phyloP scores from a whole-genome alignment of 768 basidiomycete species.

The Pleurotus platypus region DNA sequence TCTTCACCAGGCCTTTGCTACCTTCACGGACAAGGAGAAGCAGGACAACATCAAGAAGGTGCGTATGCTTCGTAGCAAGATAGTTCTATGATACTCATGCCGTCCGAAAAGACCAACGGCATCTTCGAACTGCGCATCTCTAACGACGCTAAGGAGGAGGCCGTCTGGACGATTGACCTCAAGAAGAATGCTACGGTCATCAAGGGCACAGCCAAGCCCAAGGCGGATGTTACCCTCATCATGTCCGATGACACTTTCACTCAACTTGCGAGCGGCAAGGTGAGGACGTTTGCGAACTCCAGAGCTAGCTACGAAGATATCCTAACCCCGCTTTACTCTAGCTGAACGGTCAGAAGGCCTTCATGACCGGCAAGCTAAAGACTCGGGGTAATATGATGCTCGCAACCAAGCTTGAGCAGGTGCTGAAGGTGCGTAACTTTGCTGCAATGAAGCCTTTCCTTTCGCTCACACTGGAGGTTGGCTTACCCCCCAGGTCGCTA shows the following conservation, averaged over 20 bases:
- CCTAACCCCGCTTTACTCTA: slow-evolving; percentile 19
- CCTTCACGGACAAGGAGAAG: slow-evolving; percentile 59
- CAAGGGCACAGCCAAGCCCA: slow-evolving; percentile 66
- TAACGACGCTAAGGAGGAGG: slow-evolving; percentile 68
- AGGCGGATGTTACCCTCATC: slow-evolving; percentile 80
- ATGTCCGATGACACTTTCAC: slow-evolving; percentile 74
- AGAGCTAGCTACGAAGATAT: too few relatives aligned
- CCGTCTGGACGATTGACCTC: slow-evolving; percentile 88
- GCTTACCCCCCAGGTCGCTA: slow-evolving; percentile 25
- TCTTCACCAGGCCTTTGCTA: slow-evolving; percentile 49
- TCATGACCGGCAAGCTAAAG: slow-evolving; percentile 94
- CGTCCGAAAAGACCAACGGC: slow-evolving; percentile 63
- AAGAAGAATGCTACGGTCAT: slow-evolving; percentile 79
- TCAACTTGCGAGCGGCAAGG: slow-evolving; percentile 72
- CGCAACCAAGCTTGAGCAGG: slow-evolving; percentile 82
- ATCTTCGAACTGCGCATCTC: slow-evolving; percentile 83
- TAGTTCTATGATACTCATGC: not conserved
- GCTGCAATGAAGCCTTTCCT: not conserved
- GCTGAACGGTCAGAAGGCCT: slow-evolving; percentile 91
- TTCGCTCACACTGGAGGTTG: not conserved
- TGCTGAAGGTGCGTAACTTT: slow-evolving; percentile 63
- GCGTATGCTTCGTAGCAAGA: not conserved
- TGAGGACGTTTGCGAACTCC: slow-evolving; percentile 20
- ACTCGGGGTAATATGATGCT: slow-evolving; percentile 92
- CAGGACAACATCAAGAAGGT: slow-evolving; percentile 76